These are phyloP conservation scores for Meira nashicola DNA, from an alignment of 1,284 basidiomycete species.

Conservation along the genomic window DNA sequence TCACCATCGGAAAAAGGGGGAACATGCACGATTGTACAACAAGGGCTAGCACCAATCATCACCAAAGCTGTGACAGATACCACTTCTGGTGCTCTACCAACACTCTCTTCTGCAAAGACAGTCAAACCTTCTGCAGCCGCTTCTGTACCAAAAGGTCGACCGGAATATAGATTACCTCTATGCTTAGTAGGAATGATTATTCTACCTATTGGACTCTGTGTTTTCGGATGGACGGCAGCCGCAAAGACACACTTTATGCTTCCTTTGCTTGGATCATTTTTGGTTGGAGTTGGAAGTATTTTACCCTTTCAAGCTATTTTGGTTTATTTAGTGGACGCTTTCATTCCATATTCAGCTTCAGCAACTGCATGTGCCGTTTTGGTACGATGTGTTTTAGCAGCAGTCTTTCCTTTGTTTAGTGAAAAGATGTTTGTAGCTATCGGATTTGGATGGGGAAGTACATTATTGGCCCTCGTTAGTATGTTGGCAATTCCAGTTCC, in stretches of 20 bases:
- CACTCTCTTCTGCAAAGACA: neutral
- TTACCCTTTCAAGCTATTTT: slow-evolving; percentile 56
- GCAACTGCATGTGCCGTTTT: slow-evolving; percentile 54
- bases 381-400: slow-evolving; percentile 53
- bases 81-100: neutral
- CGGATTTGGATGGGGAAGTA: slow-evolving; percentile 56
- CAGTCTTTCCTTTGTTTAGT: slow-evolving; percentile 55
- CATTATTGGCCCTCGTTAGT: slow-evolving; percentile 54
- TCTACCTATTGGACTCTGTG: slow-evolving; percentile 55
- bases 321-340: slow-evolving; percentile 56
- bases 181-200: slow-evolving; percentile 56
- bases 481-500: slow-evolving; percentile 55
- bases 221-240: slow-evolving; percentile 48
- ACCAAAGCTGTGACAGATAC: neutral
- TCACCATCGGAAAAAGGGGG: neutral
- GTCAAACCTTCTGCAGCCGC: neutral
- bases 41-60: neutral
- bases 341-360: slow-evolving; percentile 56
- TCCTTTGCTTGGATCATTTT: slow-evolving; percentile 33
- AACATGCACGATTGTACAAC: neutral
- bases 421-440: slow-evolving; percentile 55
- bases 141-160: slow-evolving; percentile 21
- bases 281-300: slow-evolving; percentile 46
- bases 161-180: slow-evolving; percentile 51
- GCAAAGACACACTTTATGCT: slow-evolving; percentile 31